phyloP scores from a whole-genome alignment of 2,329 filamentous ascomycete species.

The Ophiostoma sp. region DNA sequence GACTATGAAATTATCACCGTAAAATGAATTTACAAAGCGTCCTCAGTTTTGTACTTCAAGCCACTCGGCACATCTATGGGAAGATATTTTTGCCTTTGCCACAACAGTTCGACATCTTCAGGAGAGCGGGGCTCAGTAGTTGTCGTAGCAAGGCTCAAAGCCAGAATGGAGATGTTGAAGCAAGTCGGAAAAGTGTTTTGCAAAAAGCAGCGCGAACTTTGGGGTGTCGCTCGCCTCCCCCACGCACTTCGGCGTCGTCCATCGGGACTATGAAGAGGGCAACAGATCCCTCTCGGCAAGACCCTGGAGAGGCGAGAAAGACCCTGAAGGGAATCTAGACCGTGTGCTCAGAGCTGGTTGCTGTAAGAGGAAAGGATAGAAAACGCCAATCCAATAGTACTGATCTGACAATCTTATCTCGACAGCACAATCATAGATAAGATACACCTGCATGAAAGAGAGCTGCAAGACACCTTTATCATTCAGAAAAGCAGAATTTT shows the following conservation, averaged over 20 bases:
- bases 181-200: background rate
- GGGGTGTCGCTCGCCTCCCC: background rate
- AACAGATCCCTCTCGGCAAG: background rate
- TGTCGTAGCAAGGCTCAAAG: background rate
- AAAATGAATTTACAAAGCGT: background rate
- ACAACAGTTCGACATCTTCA: background rate
- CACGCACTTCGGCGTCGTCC: background rate
- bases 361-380: background rate
- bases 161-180: background rate
- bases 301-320: background rate
- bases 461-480: background rate
- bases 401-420: background rate
- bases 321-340: background rate
- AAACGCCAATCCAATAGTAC: background rate
- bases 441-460: background rate
- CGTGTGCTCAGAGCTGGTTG: background rate
- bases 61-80: background rate
- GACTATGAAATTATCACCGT: background rate
- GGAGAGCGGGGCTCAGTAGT: background rate
- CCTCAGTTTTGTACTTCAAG: background rate
- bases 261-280: background rate
- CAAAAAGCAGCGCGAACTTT: background rate
- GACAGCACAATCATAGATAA: background rate
- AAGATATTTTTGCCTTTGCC: background rate
- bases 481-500: background rate